Evolutionary conservation across 306 rosid species (phyloP).

Genomic region (Quercus mongolica): DNA sequence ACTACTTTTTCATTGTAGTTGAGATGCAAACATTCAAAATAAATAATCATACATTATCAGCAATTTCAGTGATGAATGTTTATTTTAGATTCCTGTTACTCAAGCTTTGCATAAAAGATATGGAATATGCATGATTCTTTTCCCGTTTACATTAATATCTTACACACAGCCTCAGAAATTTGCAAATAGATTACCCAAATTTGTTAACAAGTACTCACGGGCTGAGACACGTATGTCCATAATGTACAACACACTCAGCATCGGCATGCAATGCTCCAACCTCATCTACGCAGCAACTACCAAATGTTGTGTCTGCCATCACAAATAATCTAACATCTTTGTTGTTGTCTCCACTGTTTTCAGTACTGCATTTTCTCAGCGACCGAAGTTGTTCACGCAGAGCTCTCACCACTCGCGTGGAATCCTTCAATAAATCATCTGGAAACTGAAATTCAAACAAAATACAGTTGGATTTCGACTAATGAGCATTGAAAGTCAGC

Average conservation of each 20-base stretch:
- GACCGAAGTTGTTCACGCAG: slow-evolving; percentile 44
- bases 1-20: background rate
- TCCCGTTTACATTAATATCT: too few species aligned
- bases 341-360: slow-evolving; percentile 18
- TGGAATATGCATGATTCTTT: background rate
- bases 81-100: too few species aligned
- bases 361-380: slow-evolving; percentile 19
- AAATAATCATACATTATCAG: background rate
- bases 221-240: slow-evolving; percentile 90
- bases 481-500: background rate
- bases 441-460: slow-evolving; percentile 59
- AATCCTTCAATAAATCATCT: slow-evolving; percentile 70
- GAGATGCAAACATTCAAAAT: background rate
- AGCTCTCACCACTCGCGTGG: slow-evolving; percentile 58
- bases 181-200: background rate
- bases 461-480: background rate
- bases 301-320: slow-evolving; percentile 89
- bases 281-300: slow-evolving; percentile 93
- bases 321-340: slow-evolving; percentile 51
- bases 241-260: slow-evolving; percentile 80
- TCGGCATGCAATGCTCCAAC: slow-evolving; percentile 78
- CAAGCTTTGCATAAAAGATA: background rate
- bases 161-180: background rate
- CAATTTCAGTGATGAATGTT: background rate
- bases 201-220: slow-evolving; percentile 50